Base-by-base conservation (phyloP, 805 yeast species). In the Monosporozyma servazzii region DNA sequence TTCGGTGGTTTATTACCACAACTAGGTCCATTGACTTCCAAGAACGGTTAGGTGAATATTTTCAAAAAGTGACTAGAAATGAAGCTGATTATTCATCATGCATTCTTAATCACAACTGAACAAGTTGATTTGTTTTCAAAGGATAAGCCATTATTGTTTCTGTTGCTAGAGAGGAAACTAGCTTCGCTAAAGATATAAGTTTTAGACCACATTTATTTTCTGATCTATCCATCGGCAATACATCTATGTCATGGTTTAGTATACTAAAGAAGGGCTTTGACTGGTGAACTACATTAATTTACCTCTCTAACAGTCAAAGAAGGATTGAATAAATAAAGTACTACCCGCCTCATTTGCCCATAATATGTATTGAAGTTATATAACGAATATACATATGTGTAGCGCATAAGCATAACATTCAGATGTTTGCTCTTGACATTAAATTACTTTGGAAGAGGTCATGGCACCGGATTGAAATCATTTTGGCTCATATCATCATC, bases 51-150 rank as follows among this genome's bases (percentile, higher is more conserved):
- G 61, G 59, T 15, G 71, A 65, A 9, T 93, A 86, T 69, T 52
- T 66, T n/a, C 63, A 61, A 42, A 80, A 74, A n/a, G 64, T 68
- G 33, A 76, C 82, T 17, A 44, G 21, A 17, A 60, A 60, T 36
- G 78, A 78, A 17, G 64, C 81, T 43, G 76, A 80, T 43, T 75
- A 68, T 79, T 55, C 93, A 93, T 8, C 97, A 90, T 68, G 96
- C 97, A 5, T 84, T 95, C 2, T 76, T 84, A 54, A 82, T 86
- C 15, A 54, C 74, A 11, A 74, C 75, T 33, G 89, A 80, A 39
- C 95, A 86, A 61, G 74, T 88, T 47, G 77, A 73, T 49, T 76
- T 71, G 1, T 65, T 90, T 58, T 60, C 61, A 10, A 52, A 52
- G 42, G 78, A 75, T 56, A 70, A 68, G 54, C 95, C 95, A 20